These are phyloP conservation scores for Syzygium aromaticum DNA, from an alignment of 345 rosid species.

Conservation along the genomic window DNA sequence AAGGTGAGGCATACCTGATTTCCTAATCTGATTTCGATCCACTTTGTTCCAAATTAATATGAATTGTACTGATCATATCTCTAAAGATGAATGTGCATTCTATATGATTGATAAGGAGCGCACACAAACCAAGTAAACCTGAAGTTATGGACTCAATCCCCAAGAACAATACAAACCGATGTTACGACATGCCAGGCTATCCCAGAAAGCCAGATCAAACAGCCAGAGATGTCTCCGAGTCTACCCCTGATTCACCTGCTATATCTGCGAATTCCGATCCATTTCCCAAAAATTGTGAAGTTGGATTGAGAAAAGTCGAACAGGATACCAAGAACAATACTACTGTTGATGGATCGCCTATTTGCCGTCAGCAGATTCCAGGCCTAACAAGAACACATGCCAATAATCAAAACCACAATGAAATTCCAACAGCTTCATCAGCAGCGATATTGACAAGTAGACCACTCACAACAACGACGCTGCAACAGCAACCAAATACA, in stretches of 20 bases:
- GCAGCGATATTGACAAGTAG: background rate
- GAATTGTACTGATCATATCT: background rate
- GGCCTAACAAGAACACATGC: background rate
- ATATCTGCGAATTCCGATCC: background rate
- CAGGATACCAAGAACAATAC: background rate
- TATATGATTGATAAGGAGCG: background rate
- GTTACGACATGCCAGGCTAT: background rate
- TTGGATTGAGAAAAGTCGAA: background rate
- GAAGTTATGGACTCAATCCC: background rate
- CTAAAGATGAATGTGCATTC: background rate
- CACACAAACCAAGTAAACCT: background rate
- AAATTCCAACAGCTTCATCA: background rate
- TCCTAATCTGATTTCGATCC: background rate
- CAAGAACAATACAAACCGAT: background rate
- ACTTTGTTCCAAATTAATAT: background rate
- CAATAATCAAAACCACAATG: background rate
- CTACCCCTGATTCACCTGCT: background rate
- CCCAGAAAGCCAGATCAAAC: background rate
- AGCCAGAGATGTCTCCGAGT: background rate
- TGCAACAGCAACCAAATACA: background rate
- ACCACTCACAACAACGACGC: background rate
- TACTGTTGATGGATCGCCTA: background rate
- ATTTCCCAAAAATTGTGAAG: background rate
- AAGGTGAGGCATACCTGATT: background rate
- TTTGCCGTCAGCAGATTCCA: background rate